Conservation (phyloP, 139 green algal species). For the Haematococcus sp. region DNA sequence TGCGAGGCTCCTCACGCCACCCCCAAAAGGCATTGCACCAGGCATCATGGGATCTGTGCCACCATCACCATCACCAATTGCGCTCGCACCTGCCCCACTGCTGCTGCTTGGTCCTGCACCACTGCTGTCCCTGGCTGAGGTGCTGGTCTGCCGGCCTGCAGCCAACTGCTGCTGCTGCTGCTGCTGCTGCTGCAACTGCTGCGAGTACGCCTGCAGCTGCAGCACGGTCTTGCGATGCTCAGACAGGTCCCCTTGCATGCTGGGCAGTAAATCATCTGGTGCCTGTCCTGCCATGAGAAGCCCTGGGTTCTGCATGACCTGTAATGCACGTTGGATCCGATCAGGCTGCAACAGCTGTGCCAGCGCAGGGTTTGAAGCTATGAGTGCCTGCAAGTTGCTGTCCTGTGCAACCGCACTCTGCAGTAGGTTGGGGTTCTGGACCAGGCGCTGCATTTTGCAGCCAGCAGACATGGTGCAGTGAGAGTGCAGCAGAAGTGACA, state of each 20-base stretch:
- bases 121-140: too few species aligned
- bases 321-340: neutral
- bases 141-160: neutral
- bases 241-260: neutral
- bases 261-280: neutral
- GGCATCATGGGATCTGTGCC: too few species aligned
- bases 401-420: neutral
- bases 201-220: constrained; percentile 7
- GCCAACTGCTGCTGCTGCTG: neutral
- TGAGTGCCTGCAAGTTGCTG: neutral
- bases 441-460: neutral
- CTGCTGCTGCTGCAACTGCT: constrained; percentile 12
- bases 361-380: constrained; percentile 7
- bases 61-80: too few species aligned
- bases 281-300: neutral
- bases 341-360: constrained; percentile 9
- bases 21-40: too few species aligned
- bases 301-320: neutral
- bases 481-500: too few species aligned
- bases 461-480: too few species aligned
- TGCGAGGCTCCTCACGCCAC: too few species aligned
- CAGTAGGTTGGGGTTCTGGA: neutral
- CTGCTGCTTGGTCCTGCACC: too few species aligned
- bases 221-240: constrained; percentile 8
- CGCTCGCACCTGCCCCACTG: neutral